Evolutionary conservation across 176 grass and related monocot genomes (phyloP).

Genomic region (Pontederia crassipes): DNA sequence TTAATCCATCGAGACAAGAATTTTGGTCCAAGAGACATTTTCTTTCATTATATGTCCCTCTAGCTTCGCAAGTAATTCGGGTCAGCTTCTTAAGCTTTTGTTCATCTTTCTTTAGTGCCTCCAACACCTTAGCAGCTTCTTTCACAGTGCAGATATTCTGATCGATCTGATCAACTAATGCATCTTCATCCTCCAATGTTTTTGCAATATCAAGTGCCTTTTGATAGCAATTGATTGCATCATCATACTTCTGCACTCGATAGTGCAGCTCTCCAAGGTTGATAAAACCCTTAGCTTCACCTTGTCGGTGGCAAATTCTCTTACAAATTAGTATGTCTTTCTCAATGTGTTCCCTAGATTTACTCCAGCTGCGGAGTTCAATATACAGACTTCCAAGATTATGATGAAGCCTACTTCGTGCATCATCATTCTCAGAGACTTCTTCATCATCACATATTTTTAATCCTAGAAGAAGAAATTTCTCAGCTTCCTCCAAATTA

Average conservation of each 20-base stretch:
- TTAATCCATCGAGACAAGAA: constrained; percentile 55
- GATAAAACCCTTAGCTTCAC: constrained; percentile 88
- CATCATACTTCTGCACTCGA: constrained; percentile 44
- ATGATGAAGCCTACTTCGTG: constrained; percentile 68
- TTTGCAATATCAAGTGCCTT: constrained; percentile 46
- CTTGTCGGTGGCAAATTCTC: constrained; percentile 63
- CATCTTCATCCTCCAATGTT: constrained; percentile 69
- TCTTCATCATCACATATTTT: constrained; percentile 95
- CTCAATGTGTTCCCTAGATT: constrained; percentile 53
- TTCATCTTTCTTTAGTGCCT: constrained; percentile 60
- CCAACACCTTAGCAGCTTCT: constrained; percentile 49
- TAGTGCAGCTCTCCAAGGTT: constrained; percentile 67
- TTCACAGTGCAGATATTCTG: constrained; percentile 64
- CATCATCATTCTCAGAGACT: constrained; percentile 65
- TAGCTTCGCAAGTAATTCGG: constrained; percentile 40
- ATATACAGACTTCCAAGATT: constrained; percentile 95
- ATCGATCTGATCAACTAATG: constrained; percentile 49
- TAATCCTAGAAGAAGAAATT: constrained; percentile 54
- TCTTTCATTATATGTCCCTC: constrained; percentile 62
- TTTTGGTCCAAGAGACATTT: constrained; percentile 63
- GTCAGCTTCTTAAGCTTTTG: constrained; percentile 76
- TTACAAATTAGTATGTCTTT: constrained; percentile 80
- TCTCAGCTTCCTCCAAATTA: constrained; percentile 66
- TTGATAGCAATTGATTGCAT: constrained; percentile 66
- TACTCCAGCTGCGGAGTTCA: constrained; percentile 49